These are phyloP conservation scores for Solanum piurae DNA, from an alignment of 257 asterid genomes.

Conservation along the genomic window DNA sequence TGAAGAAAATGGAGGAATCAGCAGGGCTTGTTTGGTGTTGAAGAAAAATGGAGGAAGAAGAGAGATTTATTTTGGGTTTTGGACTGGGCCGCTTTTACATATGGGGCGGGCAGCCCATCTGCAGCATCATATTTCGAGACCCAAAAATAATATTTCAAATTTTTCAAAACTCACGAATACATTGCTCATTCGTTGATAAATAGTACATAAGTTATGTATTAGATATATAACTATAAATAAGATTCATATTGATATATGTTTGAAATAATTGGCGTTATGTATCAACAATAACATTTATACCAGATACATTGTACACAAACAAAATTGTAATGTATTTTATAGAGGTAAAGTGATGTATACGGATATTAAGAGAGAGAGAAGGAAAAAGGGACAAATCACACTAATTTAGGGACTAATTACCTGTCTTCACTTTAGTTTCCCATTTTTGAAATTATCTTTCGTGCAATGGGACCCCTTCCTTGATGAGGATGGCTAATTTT, in stretches of 20 bases:
- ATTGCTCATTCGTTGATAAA: no score
- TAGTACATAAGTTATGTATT: no score
- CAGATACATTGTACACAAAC: not conserved
- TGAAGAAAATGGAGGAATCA: not conserved
- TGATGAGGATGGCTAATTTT: not conserved
- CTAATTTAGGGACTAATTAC: not conserved
- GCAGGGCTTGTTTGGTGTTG: not conserved
- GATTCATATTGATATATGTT: not conserved
- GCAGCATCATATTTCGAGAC: not conserved
- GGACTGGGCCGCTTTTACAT: not conserved
- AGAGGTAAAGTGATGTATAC: not conserved
- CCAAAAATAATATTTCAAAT: no score
- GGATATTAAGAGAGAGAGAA: not conserved
- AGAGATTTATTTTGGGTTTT: not conserved
- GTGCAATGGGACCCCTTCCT: not conserved
- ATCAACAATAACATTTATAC: no score
- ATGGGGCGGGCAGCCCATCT: not conserved
- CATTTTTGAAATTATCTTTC: not conserved
- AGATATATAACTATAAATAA: no score
- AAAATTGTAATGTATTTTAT: no score
- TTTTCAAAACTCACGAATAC: not conserved
- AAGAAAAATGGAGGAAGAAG: not conserved
- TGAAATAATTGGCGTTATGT: no score
- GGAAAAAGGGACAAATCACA: not conserved
- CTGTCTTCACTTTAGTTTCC: not conserved